Evolutionary conservation across 2,329 filamentous ascomycete species (phyloP), one percentile per base, ranked within the genome.

Genomic region (Fusarium verticillioides): DNA sequence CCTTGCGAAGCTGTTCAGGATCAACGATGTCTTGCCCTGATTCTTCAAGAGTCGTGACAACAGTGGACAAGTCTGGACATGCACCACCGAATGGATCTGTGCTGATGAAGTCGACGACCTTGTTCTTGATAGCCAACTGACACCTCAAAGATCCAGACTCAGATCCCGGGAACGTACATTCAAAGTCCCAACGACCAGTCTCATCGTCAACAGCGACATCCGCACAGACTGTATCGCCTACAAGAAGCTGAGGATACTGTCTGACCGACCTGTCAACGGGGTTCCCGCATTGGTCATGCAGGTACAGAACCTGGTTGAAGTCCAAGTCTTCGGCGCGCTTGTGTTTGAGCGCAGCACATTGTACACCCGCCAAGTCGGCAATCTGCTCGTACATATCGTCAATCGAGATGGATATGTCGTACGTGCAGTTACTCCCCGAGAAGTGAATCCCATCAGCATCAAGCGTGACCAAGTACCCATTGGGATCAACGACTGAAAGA

Each of bases 201-300:
- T 64, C 26, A 32, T 76, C 77, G 23, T 81, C 77, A 2, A 81
- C 77, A 9, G 70, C 60, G 10, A 80, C 73, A 6, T 78, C 73
- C 3, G 70, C 70, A 60, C 82, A 84, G 13, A 76, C 70, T 1
- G 80, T 78, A 9, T 77, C 74, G 5, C 82, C 82, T 11, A 84
- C 66, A 5, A 65, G 68, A 18, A 84, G 78, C 18, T 75, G 69
- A 9, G 78, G 82, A 60, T 76, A 83, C 54, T 62, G 74, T 11
- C 75, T 73, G 21, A 81, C 70, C 13, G 70, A 66, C 37, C 66
- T 73, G 5, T 72, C 72, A n/a, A 82, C 73, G 1, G 78, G 71
- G 8, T 77, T 73, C 9, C 77, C 78, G 50, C 82, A 84, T 57
- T 84, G 82, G 32, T 84, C 82, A 9, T 60, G 69, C 9, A 84